Percentiles rank a stretch among this genome's conserved stretches.
Evolutionary conservation across 768 basidiomycete genomes (phyloP).

Genomic region (Russula earlei): DNA sequence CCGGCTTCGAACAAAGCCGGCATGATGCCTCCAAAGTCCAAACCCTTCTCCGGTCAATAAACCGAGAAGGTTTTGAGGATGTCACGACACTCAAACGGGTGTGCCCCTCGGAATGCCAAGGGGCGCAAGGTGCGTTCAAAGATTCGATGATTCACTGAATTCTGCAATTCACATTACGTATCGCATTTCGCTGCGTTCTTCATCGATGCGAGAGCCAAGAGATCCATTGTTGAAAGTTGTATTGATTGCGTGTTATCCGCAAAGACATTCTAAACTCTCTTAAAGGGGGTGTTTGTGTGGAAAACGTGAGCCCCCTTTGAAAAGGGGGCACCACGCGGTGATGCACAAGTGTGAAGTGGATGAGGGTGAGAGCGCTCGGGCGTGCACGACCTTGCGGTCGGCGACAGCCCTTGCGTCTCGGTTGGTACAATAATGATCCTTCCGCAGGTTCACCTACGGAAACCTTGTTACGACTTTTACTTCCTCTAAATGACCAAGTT

Average conservation of each 20-base stretch:
- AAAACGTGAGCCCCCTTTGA: neutral
- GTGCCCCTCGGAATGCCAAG: slow-evolving; percentile 66
- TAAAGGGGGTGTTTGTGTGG: neutral
- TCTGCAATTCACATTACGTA: slow-evolving; percentile 80
- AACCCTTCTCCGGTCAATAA: neutral
- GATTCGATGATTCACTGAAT: slow-evolving; percentile 59
- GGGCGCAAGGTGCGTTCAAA: slow-evolving; percentile 76
- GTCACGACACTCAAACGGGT: slow-evolving; percentile 69
- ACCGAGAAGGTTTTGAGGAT: slow-evolving; percentile 31
- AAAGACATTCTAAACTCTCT: neutral
- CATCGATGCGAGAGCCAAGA: slow-evolving; percentile 25
- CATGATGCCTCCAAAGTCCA: slow-evolving; percentile 31
- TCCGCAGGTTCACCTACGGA: slow-evolving; percentile 78
- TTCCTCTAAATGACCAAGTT: slow-evolving; percentile 21
- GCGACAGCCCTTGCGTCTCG: slow-evolving; percentile 20
- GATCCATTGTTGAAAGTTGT: slow-evolving; percentile 55
- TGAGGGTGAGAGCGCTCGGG: slow-evolving; percentile 13
- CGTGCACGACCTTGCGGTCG: slow-evolving; percentile 24
- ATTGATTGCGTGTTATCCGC: slow-evolving; percentile 16
- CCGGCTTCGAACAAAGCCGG: slow-evolving; percentile 25
- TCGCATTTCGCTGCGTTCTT: slow-evolving; percentile 52
- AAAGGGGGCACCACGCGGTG: slow-evolving; percentile 17
- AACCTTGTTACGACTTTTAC: slow-evolving; percentile 76
- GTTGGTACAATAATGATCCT: slow-evolving; percentile 56
- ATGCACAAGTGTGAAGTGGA: slow-evolving; percentile 41